Percentiles rank a stretch among this genome's conserved stretches.
Conservation (phyloP, 1,139 yeast species). For the Protomyces inundatus region DNA sequence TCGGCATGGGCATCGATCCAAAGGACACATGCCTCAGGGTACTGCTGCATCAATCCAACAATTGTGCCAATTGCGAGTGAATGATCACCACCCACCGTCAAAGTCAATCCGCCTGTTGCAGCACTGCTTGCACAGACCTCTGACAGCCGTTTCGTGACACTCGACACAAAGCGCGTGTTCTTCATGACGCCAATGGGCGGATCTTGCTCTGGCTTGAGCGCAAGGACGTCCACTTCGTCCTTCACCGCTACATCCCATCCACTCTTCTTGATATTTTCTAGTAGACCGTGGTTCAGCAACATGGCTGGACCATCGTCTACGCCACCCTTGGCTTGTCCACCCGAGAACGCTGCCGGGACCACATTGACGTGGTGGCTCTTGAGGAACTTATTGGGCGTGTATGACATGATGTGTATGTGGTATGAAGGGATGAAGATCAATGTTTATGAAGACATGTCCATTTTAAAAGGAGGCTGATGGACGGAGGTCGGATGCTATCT, state of each 20-base stretch:
- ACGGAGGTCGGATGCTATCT: no score
- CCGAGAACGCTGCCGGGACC: slow-evolving; percentile 39
- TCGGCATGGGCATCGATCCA: slow-evolving; percentile 96
- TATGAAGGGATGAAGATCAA: not conserved
- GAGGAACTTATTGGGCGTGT: slow-evolving; percentile 29
- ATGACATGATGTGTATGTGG: not conserved
- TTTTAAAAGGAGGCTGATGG: no score
- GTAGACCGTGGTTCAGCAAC: slow-evolving; percentile 66
- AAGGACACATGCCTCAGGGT: slow-evolving; percentile 82
- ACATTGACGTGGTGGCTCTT: slow-evolving; percentile 28
- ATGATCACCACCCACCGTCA: slow-evolving; percentile 95
- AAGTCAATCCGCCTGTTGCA: slow-evolving; percentile 55
- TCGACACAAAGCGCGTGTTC: slow-evolving; percentile 71
- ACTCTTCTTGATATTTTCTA: slow-evolving; percentile 54
- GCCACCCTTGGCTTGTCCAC: slow-evolving; percentile 94
- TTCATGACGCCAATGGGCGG: slow-evolving; percentile 51
- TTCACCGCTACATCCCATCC: slow-evolving; percentile 65
- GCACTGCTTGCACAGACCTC: slow-evolving; percentile 53
- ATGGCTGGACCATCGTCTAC: slow-evolving; percentile 91
- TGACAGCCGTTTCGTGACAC: slow-evolving; percentile 61
- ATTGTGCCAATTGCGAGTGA: slow-evolving; percentile 93
- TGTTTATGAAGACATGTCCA: no score
- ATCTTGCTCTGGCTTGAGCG: slow-evolving; percentile 37
- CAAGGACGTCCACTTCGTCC: slow-evolving; percentile 50
- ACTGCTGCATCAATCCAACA: slow-evolving; percentile 67